phyloP scores from a whole-genome alignment of 495 filamentous ascomycete genomes.

The Aspergillus asperescens region DNA sequence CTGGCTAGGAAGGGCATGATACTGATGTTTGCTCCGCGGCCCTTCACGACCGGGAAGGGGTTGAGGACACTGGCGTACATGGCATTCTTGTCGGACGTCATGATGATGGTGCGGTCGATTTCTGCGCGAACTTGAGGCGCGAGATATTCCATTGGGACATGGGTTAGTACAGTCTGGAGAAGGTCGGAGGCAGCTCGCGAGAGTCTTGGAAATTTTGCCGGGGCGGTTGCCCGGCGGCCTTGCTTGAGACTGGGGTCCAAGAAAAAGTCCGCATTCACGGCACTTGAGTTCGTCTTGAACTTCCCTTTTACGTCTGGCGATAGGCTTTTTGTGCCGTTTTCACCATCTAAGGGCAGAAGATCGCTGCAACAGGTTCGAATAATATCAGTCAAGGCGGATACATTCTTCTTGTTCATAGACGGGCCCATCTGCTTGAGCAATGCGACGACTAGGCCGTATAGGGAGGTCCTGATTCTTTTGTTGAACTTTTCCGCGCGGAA shows the following conservation, averaged over 20 bases:
- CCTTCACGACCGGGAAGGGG: conserved; percentile 55
- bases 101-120: conserved; percentile 72
- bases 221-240: conserved; percentile 15
- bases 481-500: conserved; percentile 57
- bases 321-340: conserved; percentile 25
- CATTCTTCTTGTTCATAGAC: conserved; percentile 55
- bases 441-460: conserved; percentile 52
- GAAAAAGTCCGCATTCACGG: conserved; percentile 53
- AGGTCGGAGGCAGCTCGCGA: conserved; percentile 50
- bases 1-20: conserved; percentile 71
- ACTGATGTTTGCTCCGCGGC: conserved; percentile 54
- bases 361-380: conserved; percentile 61
- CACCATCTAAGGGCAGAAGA: conserved; percentile 45
- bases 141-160: conserved; percentile 56
- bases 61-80: conserved; percentile 78
- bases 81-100: conserved; percentile 57
- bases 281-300: conserved; percentile 31
- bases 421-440: conserved; percentile 59
- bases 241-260: conserved; percentile 37
- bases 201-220: conserved; percentile 26
- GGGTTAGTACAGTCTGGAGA: conserved; percentile 55
- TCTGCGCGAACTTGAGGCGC: conserved; percentile 58
- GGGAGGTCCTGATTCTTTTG: conserved; percentile 51
- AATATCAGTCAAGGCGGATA: conserved; percentile 52
- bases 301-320: conserved; percentile 31